Conservation (phyloP, 2,329 filamentous ascomycete species). For the Pleoardoris graminearum region DNA sequence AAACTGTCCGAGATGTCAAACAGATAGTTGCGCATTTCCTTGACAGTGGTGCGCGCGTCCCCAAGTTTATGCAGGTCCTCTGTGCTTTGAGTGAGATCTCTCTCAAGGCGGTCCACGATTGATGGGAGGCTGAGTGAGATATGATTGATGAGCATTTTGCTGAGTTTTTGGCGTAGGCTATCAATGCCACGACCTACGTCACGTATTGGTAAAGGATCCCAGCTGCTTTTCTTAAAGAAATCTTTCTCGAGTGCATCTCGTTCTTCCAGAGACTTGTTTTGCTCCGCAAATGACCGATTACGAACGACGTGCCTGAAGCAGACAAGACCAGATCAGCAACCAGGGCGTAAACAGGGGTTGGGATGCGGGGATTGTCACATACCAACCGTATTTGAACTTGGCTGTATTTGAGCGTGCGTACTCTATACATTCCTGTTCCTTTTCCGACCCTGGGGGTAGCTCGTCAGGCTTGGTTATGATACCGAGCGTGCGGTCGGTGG, state of each 20-base stretch:
- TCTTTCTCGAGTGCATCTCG: conserved; percentile 40
- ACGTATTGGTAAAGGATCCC: conserved; percentile 7
- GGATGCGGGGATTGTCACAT: conserved; percentile 7
- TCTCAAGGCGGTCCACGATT: conserved; percentile 24
- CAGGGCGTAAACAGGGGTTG: conserved; percentile 5
- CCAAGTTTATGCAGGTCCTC: conserved; percentile 53
- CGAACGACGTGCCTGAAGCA: conserved; percentile 5
- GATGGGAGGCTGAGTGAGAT: conserved; percentile 32
- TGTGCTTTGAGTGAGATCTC: conserved; percentile 21
- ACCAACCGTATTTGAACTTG: conserved; percentile 9
- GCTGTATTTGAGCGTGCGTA: conserved; percentile 6
- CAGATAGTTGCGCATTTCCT: conserved; percentile 54
- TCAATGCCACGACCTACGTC: conserved; percentile 28
- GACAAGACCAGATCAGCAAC: conserved; percentile 8
- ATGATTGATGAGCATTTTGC: conserved; percentile 50
- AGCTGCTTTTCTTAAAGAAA: conserved; percentile 42
- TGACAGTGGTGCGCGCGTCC: conserved; percentile 46
- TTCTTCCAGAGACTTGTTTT: conserved; percentile 26
- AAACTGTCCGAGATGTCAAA: conserved; percentile 41
- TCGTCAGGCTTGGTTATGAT: conserved; percentile 25
- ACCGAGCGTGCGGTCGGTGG: not conserved
- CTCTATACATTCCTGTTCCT: conserved; percentile 9
- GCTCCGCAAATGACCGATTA: conserved; percentile 6
- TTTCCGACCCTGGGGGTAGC: conserved; percentile 11
- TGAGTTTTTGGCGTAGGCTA: conserved; percentile 50